phyloP scores from a whole-genome alignment of 2,329 filamentous ascomycete genomes.

The Neonectria coccinea region DNA sequence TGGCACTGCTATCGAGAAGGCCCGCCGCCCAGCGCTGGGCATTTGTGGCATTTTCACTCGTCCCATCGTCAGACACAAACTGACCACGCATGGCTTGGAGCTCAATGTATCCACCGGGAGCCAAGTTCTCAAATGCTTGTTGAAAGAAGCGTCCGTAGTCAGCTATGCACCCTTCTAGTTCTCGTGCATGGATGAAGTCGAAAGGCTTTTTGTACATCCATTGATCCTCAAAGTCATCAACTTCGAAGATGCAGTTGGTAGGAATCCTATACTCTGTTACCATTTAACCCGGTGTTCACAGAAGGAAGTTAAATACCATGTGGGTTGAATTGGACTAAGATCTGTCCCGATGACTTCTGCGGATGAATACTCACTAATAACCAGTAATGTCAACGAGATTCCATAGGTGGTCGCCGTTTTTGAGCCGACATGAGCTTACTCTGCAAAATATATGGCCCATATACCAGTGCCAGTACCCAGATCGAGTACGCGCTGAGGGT shows the following conservation, averaged over 20 bases:
- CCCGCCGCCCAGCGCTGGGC: slow-evolving; percentile 20
- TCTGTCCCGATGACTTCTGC: background rate
- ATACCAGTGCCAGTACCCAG: slow-evolving; percentile 27
- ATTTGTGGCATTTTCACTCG: background rate
- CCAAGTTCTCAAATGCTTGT: background rate
- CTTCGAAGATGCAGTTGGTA: background rate
- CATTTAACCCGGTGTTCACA: background rate
- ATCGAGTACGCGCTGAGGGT: slow-evolving; percentile 29
- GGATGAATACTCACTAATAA: background rate
- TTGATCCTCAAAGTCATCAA: slow-evolving; percentile 7
- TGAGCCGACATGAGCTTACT: background rate
- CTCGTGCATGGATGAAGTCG: background rate
- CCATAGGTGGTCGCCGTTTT: no score
- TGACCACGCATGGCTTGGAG: background rate
- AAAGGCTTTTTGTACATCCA: background rate
- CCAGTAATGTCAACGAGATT: background rate
- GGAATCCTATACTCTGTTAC: background rate
- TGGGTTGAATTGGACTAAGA: background rate
- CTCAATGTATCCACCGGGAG: background rate
- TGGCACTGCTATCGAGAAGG: slow-evolving; percentile 18
- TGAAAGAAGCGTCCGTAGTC: background rate
- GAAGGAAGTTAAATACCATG: background rate
- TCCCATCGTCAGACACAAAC: background rate
- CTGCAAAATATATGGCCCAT: background rate
- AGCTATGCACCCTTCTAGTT: background rate